These are phyloP conservation scores for Sporobolomyces phaffii DNA, from an alignment of 768 basidiomycete species.

Conservation along the genomic window DNA sequence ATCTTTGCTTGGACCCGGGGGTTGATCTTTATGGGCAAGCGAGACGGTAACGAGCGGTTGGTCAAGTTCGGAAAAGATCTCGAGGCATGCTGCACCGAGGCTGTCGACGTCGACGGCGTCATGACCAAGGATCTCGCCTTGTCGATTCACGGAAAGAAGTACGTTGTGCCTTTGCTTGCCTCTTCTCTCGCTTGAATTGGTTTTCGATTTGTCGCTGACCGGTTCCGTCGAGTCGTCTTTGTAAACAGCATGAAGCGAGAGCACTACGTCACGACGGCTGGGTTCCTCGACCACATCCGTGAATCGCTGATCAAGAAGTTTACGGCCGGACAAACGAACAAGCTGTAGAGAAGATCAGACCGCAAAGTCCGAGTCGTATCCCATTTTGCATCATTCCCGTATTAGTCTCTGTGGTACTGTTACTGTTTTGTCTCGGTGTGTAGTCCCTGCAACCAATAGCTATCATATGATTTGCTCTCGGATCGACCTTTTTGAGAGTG, in stretches of 20 bases:
- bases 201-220: background rate
- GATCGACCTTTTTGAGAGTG: too few relatives aligned
- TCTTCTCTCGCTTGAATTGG: background rate
- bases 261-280: conserved; percentile 67
- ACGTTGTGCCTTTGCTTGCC: background rate
- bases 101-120: conserved; percentile 49
- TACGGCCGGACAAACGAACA: conserved; percentile 6
- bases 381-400: too few relatives aligned
- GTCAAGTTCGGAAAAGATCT: conserved; percentile 68
- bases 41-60: conserved; percentile 74
- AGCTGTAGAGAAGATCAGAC: conserved; percentile 18
- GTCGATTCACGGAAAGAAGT: conserved; percentile 77
- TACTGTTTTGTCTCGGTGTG: too few relatives aligned
- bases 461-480: too few relatives aligned
- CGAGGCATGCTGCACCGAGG: conserved; percentile 81
- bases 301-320: conserved; percentile 33
- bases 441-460: too few relatives aligned
- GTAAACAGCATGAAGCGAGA: conserved; percentile 79
- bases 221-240: background rate
- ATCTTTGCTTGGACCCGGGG: conserved; percentile 99
- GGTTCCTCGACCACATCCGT: conserved; percentile 36
- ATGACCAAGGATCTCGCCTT: conserved; percentile 68
- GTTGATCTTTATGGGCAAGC: conserved; percentile 76
- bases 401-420: too few relatives aligned
- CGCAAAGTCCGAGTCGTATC: too few relatives aligned